Evolutionary conservation across 495 filamentous ascomycete species (phyloP), one percentile per base, ranked within the genome.

Genomic region (Cercophora samala): DNA sequence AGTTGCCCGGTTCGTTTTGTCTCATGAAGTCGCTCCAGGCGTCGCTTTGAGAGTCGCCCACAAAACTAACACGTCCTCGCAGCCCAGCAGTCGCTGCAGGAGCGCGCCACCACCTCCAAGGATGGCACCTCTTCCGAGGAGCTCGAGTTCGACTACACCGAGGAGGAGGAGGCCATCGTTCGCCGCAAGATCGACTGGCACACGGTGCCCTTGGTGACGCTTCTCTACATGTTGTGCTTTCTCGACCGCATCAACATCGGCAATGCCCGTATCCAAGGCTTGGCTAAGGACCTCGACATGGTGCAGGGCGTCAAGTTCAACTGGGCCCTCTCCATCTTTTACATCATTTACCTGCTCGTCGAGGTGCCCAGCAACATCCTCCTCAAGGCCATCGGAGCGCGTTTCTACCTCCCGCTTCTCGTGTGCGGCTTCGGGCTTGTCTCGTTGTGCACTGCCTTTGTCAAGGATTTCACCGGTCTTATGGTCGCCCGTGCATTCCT

Each of bases 361-460:
- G 88, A 90, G 70, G 81, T 90, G 11, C 88, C 87, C 3, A 85
- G 82, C 67, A 91, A 91, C 65, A 79, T 91, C 61, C 65, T 90
- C 8, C 77, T 91, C 63, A 90, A 88, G 78, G 81, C 75, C 59
- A 68, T 89, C 63, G 78, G 84, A 54, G 84, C 86, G 0, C 86
- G 82, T 63, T 82, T 85, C 67, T 92, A 88, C 83, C 80, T 93
- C 19, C 88, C 90, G 0, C 67, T 81, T 4, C 71, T 85, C n/a
- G 81, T 85, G n/a, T 76, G 76, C 65, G 80, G 77, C 11, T 85
- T 84, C 55, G 81, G 82, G 1, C 54, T 80, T 37, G 75, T 83
- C 8, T 80, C 79, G 17, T 64, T 82, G 23, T 79, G 74, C 66
- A 80, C 77, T 2, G 81, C 82, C 6, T 83, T 84, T 55, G 80